These are phyloP conservation scores for Phytophthora macrochlamydospora DNA, from an alignment of 352 stramenopile species.

Conservation along the genomic window DNA sequence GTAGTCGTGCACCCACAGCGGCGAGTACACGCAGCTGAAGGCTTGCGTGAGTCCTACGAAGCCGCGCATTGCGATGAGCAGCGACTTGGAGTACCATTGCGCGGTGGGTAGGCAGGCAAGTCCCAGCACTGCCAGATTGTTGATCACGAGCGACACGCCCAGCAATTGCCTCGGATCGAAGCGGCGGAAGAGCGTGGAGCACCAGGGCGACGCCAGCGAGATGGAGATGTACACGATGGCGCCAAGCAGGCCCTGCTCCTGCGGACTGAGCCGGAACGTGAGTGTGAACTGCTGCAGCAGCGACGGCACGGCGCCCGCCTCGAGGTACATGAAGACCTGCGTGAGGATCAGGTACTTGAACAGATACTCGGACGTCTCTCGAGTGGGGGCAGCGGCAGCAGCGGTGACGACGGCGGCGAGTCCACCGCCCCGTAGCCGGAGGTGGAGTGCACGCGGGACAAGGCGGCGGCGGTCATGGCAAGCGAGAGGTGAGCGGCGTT, in stretches of 20 bases:
- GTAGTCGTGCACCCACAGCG: slow-evolving; percentile 89
- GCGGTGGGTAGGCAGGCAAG: slow-evolving; percentile 72
- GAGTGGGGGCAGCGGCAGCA: slow-evolving; percentile 18
- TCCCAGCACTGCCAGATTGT: slow-evolving; percentile 77
- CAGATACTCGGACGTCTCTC: slow-evolving; percentile 55
- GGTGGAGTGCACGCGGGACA: slow-evolving; percentile 30
- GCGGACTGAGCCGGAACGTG: slow-evolving; percentile 73
- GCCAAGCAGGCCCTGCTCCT: slow-evolving; percentile 83
- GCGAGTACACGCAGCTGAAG: slow-evolving; percentile 86
- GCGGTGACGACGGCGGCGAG: slow-evolving; percentile 18
- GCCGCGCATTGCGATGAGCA: slow-evolving; percentile 76
- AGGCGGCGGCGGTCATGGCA: slow-evolving; percentile 23
- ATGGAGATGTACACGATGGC: slow-evolving; percentile 87
- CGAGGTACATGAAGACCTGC: slow-evolving; percentile 88
- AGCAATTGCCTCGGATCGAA: slow-evolving; percentile 74
- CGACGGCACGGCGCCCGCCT: slow-evolving; percentile 83
- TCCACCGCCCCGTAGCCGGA: slow-evolving; percentile 35
- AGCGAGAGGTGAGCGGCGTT: not conserved
- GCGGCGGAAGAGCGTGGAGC: slow-evolving; percentile 80
- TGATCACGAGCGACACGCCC: slow-evolving; percentile 70
- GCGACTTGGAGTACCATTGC: slow-evolving; percentile 69
- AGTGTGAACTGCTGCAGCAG: slow-evolving; percentile 84
- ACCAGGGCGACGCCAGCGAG: slow-evolving; percentile 78
- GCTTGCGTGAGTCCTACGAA: slow-evolving; percentile 81
- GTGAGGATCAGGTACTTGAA: slow-evolving; percentile 89